Evolutionary conservation across 208 protist species (phyloP), one percentile per base, ranked within the genome.

Genomic region (Trypanosomatidae sp.): DNA sequence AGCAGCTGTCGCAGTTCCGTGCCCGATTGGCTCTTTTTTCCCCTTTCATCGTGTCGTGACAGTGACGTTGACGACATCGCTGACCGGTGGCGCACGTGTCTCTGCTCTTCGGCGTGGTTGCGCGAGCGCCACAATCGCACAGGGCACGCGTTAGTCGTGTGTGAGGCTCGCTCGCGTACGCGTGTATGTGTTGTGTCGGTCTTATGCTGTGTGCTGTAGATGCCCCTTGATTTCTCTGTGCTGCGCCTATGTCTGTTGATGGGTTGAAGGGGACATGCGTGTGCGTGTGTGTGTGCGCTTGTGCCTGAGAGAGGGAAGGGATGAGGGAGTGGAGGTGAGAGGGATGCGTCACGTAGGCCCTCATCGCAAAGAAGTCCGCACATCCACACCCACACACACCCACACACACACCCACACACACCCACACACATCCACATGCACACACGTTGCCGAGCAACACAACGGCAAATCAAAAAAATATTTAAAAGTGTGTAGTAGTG

Each of bases 401-500:
- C 46, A 58, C 41, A 50, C 44, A 46, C 70, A 76, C 28, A 30
- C 30, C 47, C 52, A 72, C 36, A 52, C 22, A n/a, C n/a, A 53
- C 65, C 65, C 19, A 77, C 65, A 71, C 60, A 36, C 46, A 58
- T 52, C 46, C 44, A 46, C 70, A 76, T 33, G 43, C 30, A 62
- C 52, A 72, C 36, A 52, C 22, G 15, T 28, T 13, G 13, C 43
- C 13, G 33, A 13, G 17, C 28, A 64, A 28, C 12, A 15, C 56
- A 6, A 17, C 56, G 4, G 7, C 56, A 9, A 22, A 3, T 6
- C 7, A 39, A 19, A 28, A 36, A 60, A 36, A 28, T 4, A 64
- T 3, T 6, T 10, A 15, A 46, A 44, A 44, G 15, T 28, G 3
- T 19, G 17, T 28, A 28, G 28, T 22, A 62, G 28, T 62, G 15